phyloP scores from a whole-genome alignment of 2,329 filamentous ascomycete species.

The Pseudogymnoascus pannorum region DNA sequence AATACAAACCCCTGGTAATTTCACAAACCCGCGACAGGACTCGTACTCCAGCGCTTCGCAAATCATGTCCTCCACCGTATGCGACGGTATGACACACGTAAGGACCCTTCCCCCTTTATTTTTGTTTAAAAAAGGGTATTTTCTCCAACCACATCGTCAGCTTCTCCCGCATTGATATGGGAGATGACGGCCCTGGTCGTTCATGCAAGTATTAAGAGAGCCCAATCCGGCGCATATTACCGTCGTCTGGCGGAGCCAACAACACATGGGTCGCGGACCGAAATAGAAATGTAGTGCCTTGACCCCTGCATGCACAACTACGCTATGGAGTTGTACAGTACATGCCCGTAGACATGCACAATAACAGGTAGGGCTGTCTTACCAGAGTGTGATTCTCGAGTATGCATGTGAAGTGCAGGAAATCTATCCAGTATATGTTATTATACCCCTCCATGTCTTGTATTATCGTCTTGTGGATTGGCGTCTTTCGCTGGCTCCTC shows the following conservation, averaged over 20 bases:
- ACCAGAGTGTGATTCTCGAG: not conserved
- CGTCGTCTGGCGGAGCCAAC: not conserved
- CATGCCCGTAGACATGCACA: not conserved
- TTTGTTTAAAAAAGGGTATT: not conserved
- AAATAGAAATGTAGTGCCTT: not conserved
- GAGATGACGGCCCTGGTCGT: slow-evolving; percentile 31
- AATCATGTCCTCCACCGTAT: not conserved
- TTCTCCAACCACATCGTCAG: not conserved
- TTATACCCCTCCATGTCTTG: not conserved
- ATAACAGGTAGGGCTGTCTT: not conserved
- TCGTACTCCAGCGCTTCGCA: not conserved
- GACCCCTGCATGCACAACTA: not conserved
- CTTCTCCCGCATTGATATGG: slow-evolving; percentile 30
- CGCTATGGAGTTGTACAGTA: not conserved
- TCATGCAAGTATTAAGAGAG: slow-evolving; percentile 15
- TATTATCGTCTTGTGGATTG: not conserved
- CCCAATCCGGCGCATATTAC: not conserved
- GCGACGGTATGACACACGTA: not conserved
- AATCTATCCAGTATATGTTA: not conserved
- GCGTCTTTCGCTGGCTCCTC: not conserved
- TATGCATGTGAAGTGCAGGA: not conserved
- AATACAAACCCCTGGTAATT: not conserved
- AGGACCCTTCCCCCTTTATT: not conserved
- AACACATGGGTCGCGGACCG: not conserved
- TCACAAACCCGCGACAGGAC: not conserved